Percentiles rank a stretch among this genome's conserved stretches.
Conservation (phyloP, 768 basidiomycete genomes). For the Trametes cinnabarina region DNA sequence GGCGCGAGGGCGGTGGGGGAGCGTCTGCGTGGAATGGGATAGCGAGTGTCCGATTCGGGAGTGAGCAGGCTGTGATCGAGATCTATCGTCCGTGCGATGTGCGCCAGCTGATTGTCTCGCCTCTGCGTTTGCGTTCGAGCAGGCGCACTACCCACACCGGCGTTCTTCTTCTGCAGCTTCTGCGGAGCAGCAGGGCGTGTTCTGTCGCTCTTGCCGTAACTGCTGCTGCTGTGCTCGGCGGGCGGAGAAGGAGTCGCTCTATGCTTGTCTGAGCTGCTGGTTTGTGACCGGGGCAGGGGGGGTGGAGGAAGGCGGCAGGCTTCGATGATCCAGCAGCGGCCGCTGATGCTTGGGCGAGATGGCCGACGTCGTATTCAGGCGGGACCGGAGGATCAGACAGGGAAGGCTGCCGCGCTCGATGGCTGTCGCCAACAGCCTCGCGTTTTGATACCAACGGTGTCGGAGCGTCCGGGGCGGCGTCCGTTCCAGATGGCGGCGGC, state of each 20-base stretch:
- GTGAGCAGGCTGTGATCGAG: conserved; percentile 17
- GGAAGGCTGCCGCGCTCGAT: background rate
- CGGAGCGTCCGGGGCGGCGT: too few species aligned
- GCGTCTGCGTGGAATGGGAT: conserved; percentile 15
- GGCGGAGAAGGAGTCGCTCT: too few species aligned
- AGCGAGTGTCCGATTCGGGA: conserved; percentile 16
- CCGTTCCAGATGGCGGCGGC: background rate
- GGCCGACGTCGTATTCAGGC: background rate
- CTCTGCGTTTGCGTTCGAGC: background rate
- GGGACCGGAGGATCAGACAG: background rate
- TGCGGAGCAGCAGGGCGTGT: too few species aligned
- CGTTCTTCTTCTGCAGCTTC: too few species aligned
- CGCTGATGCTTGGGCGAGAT: background rate
- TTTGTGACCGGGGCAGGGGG: background rate
- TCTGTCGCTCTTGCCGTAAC: background rate
- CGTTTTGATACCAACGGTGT: background rate
- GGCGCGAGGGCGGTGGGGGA: conserved; percentile 3
- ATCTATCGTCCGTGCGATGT: conserved; percentile 7
- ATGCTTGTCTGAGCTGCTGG: background rate
- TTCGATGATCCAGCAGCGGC: too few species aligned
- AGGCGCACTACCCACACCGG: too few species aligned
- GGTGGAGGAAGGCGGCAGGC: background rate
- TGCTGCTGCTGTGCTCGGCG: background rate
- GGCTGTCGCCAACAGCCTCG: background rate
- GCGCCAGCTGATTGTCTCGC: background rate